These are phyloP conservation scores for Trametes cinnabarina DNA, from an alignment of 768 basidiomycete genomes.

Conservation along the genomic window DNA sequence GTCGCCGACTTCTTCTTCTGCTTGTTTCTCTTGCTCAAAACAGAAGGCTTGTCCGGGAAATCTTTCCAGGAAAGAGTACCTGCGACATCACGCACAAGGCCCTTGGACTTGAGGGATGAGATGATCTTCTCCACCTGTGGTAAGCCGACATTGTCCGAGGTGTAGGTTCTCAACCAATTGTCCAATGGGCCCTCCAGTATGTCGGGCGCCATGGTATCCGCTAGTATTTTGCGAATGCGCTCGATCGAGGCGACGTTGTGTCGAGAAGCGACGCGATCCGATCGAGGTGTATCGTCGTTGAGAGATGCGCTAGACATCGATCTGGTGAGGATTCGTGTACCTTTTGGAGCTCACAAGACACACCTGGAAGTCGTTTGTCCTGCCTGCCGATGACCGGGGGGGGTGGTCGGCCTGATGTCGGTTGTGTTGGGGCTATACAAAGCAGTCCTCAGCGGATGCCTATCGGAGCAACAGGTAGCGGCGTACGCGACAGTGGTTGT, in stretches of 20 bases:
- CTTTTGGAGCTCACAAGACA: too few relatives aligned
- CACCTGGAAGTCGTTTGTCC: too few relatives aligned
- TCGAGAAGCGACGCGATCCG: neutral
- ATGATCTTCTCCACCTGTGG: neutral
- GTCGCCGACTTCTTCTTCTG: neutral
- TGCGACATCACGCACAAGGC: neutral
- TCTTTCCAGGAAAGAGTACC: neutral
- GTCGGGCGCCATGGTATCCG: neutral
- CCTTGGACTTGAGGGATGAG: neutral
- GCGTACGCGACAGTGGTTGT: too few relatives aligned
- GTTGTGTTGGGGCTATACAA: too few relatives aligned
- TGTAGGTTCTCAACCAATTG: neutral
- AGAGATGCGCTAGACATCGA: neutral
- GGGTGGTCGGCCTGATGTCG: too few relatives aligned
- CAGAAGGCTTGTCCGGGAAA: neutral
- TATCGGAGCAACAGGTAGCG: too few relatives aligned
- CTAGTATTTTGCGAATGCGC: neutral
- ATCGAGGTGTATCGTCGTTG: neutral
- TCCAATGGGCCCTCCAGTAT: neutral
- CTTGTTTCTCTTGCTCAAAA: neutral
- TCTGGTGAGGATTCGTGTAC: neutral
- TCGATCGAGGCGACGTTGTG: neutral
- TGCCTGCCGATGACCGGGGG: too few relatives aligned
- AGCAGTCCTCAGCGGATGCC: too few relatives aligned
- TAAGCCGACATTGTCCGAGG: neutral